These are phyloP conservation scores for Bacterosira constricta DNA, from an alignment of 108 stramenopile genomes.

Conservation along the genomic window DNA sequence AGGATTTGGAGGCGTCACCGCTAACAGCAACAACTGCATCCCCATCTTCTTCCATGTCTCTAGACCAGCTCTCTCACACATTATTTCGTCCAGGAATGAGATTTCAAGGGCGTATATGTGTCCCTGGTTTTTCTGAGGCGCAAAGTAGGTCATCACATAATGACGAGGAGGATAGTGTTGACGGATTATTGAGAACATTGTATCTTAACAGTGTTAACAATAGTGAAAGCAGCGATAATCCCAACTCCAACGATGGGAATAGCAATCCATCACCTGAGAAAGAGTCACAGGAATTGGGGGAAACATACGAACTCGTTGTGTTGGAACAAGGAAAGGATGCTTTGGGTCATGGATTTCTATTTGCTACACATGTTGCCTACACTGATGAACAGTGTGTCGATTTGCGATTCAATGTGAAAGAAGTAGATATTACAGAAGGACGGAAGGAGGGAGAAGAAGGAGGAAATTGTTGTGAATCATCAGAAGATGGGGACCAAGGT, in stretches of 20 bases:
- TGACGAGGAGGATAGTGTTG: neutral
- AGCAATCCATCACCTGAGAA: neutral
- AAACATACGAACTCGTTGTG: slow-evolving; percentile 24
- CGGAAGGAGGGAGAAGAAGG: neutral
- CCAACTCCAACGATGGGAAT: neutral
- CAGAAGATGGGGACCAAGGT: neutral
- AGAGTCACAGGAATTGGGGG: neutral
- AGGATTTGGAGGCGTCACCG: neutral
- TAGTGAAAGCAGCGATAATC: neutral
- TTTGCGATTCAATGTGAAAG: neutral
- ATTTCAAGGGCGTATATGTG: slow-evolving; percentile 18
- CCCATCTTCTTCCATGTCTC: neutral
- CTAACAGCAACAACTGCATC: neutral
- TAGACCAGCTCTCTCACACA: slow-evolving; percentile 7
- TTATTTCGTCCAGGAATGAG: slow-evolving; percentile 35
- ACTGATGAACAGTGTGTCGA: slow-evolving; percentile 31
- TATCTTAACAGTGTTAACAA: neutral
- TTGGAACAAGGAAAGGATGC: slow-evolving; percentile 2
- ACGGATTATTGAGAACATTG: too few relatives aligned
- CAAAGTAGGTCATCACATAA: neutral
- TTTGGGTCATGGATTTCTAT: slow-evolving; percentile 25
- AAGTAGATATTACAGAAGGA: neutral
- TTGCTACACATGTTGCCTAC: slow-evolving; percentile 27
- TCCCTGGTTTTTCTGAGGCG: slow-evolving; percentile 10
- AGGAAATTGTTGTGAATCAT: neutral